A percentile compares a stretch with the other conserved stretches of the same genome.
Evolutionary conservation across 1,139 yeast genomes (phyloP).

Genomic region (Pneumocystis jirovecii): DNA sequence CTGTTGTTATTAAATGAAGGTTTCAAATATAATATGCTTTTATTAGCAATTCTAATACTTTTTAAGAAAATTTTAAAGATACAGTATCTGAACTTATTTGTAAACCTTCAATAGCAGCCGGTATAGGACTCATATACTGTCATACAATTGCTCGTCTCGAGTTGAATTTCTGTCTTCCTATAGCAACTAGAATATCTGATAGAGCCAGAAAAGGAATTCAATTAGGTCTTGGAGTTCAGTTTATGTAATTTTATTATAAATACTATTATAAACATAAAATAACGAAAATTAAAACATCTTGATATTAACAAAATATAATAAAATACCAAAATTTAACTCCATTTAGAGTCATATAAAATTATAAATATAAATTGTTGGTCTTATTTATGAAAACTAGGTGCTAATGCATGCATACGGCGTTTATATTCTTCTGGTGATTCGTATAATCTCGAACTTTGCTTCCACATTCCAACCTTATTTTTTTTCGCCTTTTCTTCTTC

Average conservation of each 20-base stretch:
- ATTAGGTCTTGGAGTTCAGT: constrained; percentile 86
- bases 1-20: constrained; percentile 33
- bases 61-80: background rate
- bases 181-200: constrained; percentile 51
- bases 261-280: too few species aligned
- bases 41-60: background rate
- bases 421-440: constrained; percentile 79
- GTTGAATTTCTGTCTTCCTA: constrained; percentile 68
- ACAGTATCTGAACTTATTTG: constrained; percentile 13
- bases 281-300: background rate
- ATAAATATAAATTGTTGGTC: background rate
- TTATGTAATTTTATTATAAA: constrained; percentile 30
- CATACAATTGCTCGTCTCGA: constrained; percentile 90
- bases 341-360: background rate
- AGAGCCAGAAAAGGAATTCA: constrained; percentile 71
- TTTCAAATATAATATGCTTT: constrained; percentile 4
- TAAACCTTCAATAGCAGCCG: constrained; percentile 42
- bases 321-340: background rate
- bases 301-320: background rate
- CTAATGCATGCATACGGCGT: constrained; percentile 18
- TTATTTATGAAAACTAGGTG: background rate
- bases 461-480: constrained; percentile 56
- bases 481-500: constrained; percentile 48
- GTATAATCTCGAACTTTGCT: constrained; percentile 28
- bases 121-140: constrained; percentile 64